Percentiles rank a stretch among this genome's conserved stretches.
Evolutionary conservation across 1,284 basidiomycete species (phyloP).

Genomic region (Trametes polyzona): DNA sequence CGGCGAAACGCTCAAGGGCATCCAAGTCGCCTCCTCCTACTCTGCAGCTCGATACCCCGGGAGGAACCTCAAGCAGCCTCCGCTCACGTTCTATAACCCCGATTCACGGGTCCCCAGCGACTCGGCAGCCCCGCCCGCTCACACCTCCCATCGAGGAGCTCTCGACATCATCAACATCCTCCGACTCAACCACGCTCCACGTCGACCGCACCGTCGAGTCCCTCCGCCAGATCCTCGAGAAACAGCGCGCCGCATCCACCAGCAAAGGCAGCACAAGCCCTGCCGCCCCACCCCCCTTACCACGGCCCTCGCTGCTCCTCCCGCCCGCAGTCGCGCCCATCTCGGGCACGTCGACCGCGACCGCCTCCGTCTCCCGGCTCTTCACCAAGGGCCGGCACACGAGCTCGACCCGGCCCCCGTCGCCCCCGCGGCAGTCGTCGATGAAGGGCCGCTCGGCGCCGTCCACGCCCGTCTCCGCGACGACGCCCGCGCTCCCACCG

Average conservation of each 20-base stretch:
- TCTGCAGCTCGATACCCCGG: constrained; percentile 25
- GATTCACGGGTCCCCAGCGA: constrained; percentile 34
- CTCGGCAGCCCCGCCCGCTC: constrained; percentile 40
- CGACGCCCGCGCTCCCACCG: constrained; percentile 27
- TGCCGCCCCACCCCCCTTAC: constrained; percentile 41
- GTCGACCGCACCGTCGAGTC: constrained; percentile 61
- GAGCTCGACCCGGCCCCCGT: constrained; percentile 38
- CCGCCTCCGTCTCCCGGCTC: constrained; percentile 74
- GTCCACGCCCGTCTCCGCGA: constrained; percentile 32
- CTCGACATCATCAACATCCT: constrained; percentile 47
- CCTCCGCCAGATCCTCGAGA: constrained; percentile 70
- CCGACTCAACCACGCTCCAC: constrained; percentile 51
- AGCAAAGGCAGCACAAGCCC: constrained; percentile 25
- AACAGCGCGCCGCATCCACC: constrained; percentile 44
- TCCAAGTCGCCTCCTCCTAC: constrained; percentile 35
- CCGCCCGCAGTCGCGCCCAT: constrained; percentile 53
- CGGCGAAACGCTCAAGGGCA: constrained; percentile 19
- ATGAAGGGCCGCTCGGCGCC: constrained; percentile 55
- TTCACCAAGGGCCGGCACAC: constrained; percentile 52
- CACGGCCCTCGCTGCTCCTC: constrained; percentile 36
- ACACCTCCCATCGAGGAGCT: constrained; percentile 62
- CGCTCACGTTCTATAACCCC: constrained; percentile 45
- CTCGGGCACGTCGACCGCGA: constrained; percentile 67
- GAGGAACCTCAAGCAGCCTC: constrained; percentile 22
- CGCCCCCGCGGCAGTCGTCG: constrained; percentile 39